Evolutionary conservation across 371 early-diverging fungal species (phyloP).

Genomic region (Lichtheimia corymbifera): DNA sequence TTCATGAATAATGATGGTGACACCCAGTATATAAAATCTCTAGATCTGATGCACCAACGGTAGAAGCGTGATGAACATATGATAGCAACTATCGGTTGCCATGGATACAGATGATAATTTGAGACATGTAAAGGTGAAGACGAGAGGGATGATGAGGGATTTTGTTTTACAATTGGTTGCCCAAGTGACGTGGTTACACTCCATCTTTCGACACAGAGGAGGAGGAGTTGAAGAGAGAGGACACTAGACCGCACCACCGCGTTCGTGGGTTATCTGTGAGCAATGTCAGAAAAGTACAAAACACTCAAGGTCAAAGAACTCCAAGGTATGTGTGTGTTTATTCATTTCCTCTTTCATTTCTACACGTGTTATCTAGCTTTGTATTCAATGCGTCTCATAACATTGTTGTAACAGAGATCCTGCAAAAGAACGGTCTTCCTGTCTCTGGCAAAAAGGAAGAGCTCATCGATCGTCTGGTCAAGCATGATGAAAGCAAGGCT

Average conservation of each 20-base stretch:
- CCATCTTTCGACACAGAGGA: neutral
- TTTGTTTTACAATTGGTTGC: neutral
- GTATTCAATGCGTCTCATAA: neutral
- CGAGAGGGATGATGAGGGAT: too few species aligned
- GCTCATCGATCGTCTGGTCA: conserved; percentile 61
- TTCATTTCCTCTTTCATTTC: too few species aligned
- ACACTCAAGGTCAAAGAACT: conserved; percentile 65
- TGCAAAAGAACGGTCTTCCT: conserved; percentile 58
- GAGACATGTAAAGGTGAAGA: too few species aligned
- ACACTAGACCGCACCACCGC: neutral
- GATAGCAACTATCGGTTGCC: too few species aligned
- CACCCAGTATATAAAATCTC: too few species aligned
- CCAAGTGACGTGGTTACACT: neutral
- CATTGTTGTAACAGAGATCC: conserved; percentile 42
- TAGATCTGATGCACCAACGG: too few species aligned
- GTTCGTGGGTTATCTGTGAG: neutral
- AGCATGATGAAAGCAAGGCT: conserved; percentile 55
- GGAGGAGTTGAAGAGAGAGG: neutral
- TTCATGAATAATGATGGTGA: too few species aligned
- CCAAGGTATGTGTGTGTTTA: conserved; percentile 40
- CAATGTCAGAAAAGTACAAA: conserved; percentile 48
- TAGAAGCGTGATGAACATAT: too few species aligned
- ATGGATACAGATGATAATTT: too few species aligned
- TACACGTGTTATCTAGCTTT: neutral
- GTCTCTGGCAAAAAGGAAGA: conserved; percentile 71